Evolutionary conservation across 2,329 filamentous ascomycete genomes (phyloP), one percentile per base, ranked within the genome.

Genomic region (Annulohypoxylon truncatum): DNA sequence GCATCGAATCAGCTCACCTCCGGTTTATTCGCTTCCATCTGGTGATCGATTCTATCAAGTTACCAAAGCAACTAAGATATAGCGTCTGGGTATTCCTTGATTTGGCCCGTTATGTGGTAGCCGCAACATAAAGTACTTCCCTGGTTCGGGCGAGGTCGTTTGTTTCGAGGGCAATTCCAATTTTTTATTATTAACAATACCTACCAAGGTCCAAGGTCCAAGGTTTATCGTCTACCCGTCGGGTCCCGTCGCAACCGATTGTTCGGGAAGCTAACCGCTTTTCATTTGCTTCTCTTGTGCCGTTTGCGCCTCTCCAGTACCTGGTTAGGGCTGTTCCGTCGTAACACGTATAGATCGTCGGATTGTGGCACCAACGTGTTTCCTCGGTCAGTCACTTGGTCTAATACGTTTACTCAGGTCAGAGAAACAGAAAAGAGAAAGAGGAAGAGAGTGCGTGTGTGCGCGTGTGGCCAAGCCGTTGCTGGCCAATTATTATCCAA

Each of bases 321-420:
- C 55, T 59, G 47, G 40, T 40, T 58, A 58, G 44, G 55, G 57
- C 24, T 54, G 33, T 62, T 56, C 42, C 48, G 61, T 44, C 53
- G 64, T 70, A 64, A 66, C 61, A 68, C 59, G 60, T 52, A 62
- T 70, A 70, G 54, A 73, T 72, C 70, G 68, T 66, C 71, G 59
- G 70, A 65, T 65, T 71, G 72, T 72, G 68, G 62, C 67, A 73
- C 70, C 61, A 66, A 57, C 71, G 68, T 68, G 62, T 52, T 44
- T 42, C 59, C 51, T 72, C 56, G 70, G 72, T 71, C 66, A 66
- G 57, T 55, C 58, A 51, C 24, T 50, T 62, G 59, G 58, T 63
- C 66, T 58, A 64, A 67, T 67, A 72, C 67, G 50, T 65, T 63
- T 60, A 35, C 47, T 67, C 64, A 67, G 68, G 66, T 67, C 64